Evolutionary conservation across 2,329 filamentous ascomycete genomes (phyloP).

Genomic region (Phialocephala sp.): DNA sequence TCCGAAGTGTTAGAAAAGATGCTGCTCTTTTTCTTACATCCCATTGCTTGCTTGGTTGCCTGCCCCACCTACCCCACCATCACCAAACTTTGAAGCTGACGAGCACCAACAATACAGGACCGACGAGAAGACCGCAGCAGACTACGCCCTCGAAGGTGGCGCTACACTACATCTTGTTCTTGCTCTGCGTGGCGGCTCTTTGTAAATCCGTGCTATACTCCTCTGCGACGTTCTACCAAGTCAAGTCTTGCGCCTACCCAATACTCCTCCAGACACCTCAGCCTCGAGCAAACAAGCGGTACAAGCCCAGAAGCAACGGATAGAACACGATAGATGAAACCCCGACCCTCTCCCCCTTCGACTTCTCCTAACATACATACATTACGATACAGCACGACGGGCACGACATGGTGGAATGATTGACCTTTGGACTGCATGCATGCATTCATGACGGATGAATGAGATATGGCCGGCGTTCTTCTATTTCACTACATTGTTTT

Average conservation of each 20-base stretch:
- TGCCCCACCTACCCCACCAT: conserved; percentile 23
- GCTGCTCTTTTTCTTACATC: neutral
- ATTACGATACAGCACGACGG: neutral
- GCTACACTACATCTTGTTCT: conserved; percentile 95
- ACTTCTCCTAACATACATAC: neutral
- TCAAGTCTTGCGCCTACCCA: neutral
- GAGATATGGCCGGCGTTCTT: conserved; percentile 18
- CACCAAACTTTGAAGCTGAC: conserved; percentile 13
- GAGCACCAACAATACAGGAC: conserved; percentile 60
- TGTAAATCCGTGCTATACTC: neutral
- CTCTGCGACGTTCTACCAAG: neutral
- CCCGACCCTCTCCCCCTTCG: neutral
- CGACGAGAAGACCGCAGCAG: conserved; percentile 90
- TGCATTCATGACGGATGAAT: conserved; percentile 11
- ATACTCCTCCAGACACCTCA: neutral
- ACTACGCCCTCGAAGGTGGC: conserved; percentile 90
- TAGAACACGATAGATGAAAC: neutral
- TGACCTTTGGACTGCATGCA: conserved; percentile 4
- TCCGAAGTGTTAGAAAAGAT: neutral
- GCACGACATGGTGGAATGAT: neutral
- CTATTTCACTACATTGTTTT: neutral
- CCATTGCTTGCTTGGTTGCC: neutral
- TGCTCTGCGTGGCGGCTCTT: conserved; percentile 79
- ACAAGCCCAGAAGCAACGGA: neutral
- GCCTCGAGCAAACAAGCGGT: neutral